Evolutionary conservation across 768 basidiomycete species (phyloP), one percentile per base, ranked within the genome.

Genomic region (Glaciozyma martinii): DNA sequence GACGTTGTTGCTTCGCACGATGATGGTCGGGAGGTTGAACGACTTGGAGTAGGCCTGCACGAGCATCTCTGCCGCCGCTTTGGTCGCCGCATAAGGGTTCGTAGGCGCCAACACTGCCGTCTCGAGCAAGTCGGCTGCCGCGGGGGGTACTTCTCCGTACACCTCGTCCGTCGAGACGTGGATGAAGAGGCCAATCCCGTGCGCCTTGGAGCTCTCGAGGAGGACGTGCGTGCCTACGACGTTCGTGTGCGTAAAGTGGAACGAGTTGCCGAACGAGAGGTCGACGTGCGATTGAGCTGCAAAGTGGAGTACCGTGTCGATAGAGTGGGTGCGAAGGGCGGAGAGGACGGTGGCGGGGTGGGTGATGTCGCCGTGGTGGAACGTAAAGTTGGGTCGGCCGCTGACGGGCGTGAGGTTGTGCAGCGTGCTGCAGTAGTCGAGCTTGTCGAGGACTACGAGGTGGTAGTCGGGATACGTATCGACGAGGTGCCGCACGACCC

Each of bases 161-260:
- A 56, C 55, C 37, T 56, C 55, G 40, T 56, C 55, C 12, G 55
- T 56, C 55, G 55, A 56, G 55, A 56, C 55, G 55, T 56, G 55
- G 55, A 56, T 42, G 55, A 56, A 56, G 37, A 56, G 37, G 33
- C n/a, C n/a, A 16, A 56, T 25, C 6, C 21, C n/a, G 37, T 56
- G 55, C 55, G 33, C 55, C 23, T 56, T 56, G 13, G 55, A 33
- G 6, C 33, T 18, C 55, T 56, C 55, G 40, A 56, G 55, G 55
- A 56, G 55, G 40, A 56, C 55, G 55, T 56, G 55, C 3, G 55
- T 56, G 3, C 55, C 55, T 25, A 56, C 37, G 21, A 56, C 55
- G 55, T 56, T 56, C 1, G 55, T 25, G 55, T 56, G 27, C 37
- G 55, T 56, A n/a, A 56, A 56, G 8, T 33, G 15, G 55, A 40